These are phyloP conservation scores for Durotheca rogersii DNA, from an alignment of 495 filamentous ascomycete genomes.

Conservation along the genomic window DNA sequence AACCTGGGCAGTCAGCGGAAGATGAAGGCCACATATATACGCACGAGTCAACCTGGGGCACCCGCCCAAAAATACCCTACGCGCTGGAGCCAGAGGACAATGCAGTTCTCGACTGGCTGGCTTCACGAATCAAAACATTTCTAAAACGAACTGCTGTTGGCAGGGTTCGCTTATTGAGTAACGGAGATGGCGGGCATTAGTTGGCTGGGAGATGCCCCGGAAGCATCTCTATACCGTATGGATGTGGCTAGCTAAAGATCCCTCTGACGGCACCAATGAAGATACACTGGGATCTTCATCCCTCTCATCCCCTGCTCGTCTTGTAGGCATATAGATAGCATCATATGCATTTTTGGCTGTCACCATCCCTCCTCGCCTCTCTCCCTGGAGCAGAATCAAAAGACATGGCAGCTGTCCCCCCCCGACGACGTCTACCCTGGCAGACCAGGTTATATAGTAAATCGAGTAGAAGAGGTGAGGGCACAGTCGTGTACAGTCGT, in stretches of 20 bases:
- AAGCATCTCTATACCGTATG: slow-evolving; percentile 24
- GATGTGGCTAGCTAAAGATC: slow-evolving; percentile 24
- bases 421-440: slow-evolving; percentile 32
- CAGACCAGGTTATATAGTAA: slow-evolving; percentile 48
- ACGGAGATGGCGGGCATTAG: slow-evolving; percentile 9
- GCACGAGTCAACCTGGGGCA: no score
- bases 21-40: no score
- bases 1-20: no score
- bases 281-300: slow-evolving; percentile 17
- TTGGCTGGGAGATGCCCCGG: slow-evolving; percentile 10
- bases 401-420: slow-evolving; percentile 39
- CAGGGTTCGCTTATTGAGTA: slow-evolving; percentile 12
- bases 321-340: slow-evolving; percentile 25
- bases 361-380: slow-evolving; percentile 4
- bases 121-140: neutral
- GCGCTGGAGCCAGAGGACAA: no score
- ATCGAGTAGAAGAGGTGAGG: slow-evolving; percentile 43
- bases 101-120: no score
- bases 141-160: neutral
- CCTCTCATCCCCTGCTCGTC: slow-evolving; percentile 16
- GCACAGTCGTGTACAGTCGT: slow-evolving; percentile 27
- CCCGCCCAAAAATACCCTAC: no score
- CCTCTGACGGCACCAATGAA: slow-evolving; percentile 16
- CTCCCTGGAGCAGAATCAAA: slow-evolving; percentile 20
- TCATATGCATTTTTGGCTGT: slow-evolving; percentile 22